phyloP scores from a whole-genome alignment of 257 asterid species.

The Forsythia viridissima region DNA sequence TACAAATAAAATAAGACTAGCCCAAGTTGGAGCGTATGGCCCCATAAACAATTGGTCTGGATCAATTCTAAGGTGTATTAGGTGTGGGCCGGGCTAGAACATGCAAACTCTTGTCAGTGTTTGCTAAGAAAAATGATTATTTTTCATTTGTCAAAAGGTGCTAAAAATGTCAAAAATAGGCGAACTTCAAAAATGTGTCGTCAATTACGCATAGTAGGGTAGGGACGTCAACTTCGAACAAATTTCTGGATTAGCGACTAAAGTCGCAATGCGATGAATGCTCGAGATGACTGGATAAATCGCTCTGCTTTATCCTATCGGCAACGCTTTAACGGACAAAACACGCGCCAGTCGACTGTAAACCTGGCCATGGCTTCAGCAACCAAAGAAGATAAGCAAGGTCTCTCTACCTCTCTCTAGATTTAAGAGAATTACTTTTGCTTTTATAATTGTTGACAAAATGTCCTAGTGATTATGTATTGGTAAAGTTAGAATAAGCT shows the following conservation, averaged over 20 bases:
- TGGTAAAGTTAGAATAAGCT: not conserved
- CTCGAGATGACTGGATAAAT: conserved; percentile 23
- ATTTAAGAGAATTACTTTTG: not conserved
- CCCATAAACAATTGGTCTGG: not conserved
- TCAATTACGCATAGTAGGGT: not conserved
- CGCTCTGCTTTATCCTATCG: conserved; percentile 16
- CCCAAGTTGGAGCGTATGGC: not conserved
- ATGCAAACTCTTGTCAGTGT: no score
- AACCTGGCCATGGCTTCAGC: conserved; percentile 43
- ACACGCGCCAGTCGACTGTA: conserved; percentile 15
- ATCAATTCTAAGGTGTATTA: not conserved
- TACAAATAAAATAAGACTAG: no score
- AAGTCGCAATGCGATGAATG: conserved; percentile 37
- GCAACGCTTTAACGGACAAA: not conserved
- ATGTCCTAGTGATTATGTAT: not conserved
- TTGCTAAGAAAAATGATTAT: not conserved
- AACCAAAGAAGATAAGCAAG: conserved; percentile 43
- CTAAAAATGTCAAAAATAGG: not conserved
- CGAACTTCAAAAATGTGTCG: not conserved
- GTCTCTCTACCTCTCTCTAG: conserved; percentile 10
- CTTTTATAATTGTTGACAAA: not conserved
- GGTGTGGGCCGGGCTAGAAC: not conserved
- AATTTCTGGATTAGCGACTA: not conserved
- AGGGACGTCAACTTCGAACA: not conserved
- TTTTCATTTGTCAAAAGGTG: not conserved